Evolutionary conservation across 177 flowering plant genomes (phyloP), one percentile per base, ranked within the genome.

Genomic region (Vitis hybrid): DNA sequence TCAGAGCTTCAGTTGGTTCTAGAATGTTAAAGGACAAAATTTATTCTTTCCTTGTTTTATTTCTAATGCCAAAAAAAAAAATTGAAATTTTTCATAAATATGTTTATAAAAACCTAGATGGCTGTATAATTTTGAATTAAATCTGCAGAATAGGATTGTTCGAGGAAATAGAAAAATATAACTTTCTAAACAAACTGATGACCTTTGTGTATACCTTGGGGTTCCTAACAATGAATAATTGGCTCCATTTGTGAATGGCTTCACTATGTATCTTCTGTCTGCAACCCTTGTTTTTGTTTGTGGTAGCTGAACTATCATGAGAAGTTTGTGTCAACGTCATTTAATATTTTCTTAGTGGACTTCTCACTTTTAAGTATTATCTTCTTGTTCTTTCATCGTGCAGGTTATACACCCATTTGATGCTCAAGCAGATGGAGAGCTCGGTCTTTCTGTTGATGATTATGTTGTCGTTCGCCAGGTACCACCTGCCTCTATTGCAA

Each of bases 381-480:
- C 53, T 11, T 50, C 22, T 34, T 51, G 49, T 2, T 48, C 11
- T 12, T 71, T 65, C n/a, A 7, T 18, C 45, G 31, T 70, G 20
- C 77, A 93, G 97, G 96, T 80, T 68, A 74, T 88, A 68, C 94
- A 89, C 77, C 80, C 92, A 63, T 94, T 90, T 80, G 94, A 90
- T 77, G 97, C 94, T 68, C 86, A 89, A 75, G 83, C 89, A 18
- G 91, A 87, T 39, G 93, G 90, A 18, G 98, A 94, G 80, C 79
- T 94, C n/a, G 85, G 80, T 81, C 85, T 94, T 50, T 79, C 84
- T 29, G 67, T 84, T 57, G 93, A 80, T 72, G 97, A 89, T 63
- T 82, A 73, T 75, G 83, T 94, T 63, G 82, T 84, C n/a, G 89
- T 94, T 45, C 84, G 87, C 22, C 90, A 88, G 98, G 97, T 91